Base-by-base conservation (phyloP, 805 yeast species). In the Monosporozyma servazzii region DNA sequence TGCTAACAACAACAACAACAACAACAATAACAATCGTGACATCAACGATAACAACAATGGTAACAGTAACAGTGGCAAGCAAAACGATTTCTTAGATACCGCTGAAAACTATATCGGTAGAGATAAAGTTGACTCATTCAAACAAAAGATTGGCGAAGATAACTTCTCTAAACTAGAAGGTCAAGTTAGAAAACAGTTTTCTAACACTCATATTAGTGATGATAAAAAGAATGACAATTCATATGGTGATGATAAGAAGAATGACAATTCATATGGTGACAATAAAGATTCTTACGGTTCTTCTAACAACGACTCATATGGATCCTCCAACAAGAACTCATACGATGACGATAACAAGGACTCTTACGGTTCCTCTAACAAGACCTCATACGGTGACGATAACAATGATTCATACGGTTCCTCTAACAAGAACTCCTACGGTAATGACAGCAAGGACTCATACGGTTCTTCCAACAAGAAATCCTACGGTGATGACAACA, bases 71-170 rank as follows among this genome's bases (percentile, higher is more conserved):
- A 61, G 61, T 66, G 57, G 60, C 54, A 49, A 58, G 39, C 58
- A 64, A 57, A 48, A 53, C 27, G 63, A 66, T 53, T 57, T 60
- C 51, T 63, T 66, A 39, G 54, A 58, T 50, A 59, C 60, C 51
- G 60, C 67, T 30, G 71, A 68, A 56, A 49, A 57, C 13, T 55
- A 47, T 51, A 55, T 62, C 33, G 71, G 72, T 49, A 53, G 62
- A 42, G 71, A 66, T 13, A 66, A 57, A 33, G 53, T 68, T 42
- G 52, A 58, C 31, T 53, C 59, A 46, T 54, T 65, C 54, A 62
- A 61, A 53, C 46, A 49, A 42, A 61, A 64, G 52, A 62, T 67
- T 50, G 72, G 72, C 51, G 60, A 61, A 45, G 63, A 57, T 47
- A 67, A 60, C 51, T 67, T 59, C 50, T 48, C 58, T 46, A 65